Conservation (phyloP, 768 basidiomycete species). For the Kwoniella heveanensis region DNA sequence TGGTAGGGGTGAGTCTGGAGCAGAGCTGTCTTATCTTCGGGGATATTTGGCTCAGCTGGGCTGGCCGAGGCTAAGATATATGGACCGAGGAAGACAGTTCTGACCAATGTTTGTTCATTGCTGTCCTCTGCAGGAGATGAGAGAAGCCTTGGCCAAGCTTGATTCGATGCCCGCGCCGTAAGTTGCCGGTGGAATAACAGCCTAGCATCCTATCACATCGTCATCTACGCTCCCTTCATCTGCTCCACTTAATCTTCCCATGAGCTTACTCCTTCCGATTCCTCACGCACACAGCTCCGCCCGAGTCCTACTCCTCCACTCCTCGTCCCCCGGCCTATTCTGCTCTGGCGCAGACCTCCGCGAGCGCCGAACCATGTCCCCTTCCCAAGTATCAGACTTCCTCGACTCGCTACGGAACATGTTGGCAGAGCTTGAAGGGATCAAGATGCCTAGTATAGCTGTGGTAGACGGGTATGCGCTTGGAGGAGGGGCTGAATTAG, state of each 20-base stretch:
- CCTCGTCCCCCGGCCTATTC: constrained; percentile 74
- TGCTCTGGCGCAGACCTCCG: constrained; percentile 89
- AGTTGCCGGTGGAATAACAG: background rate
- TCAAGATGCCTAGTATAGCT: constrained; percentile 80
- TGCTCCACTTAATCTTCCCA: too few relatives aligned
- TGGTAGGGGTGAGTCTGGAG: constrained; percentile 64
- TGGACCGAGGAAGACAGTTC: too few relatives aligned
- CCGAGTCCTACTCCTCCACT: constrained; percentile 80
- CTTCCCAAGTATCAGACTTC: constrained; percentile 72
- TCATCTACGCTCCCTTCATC: too few relatives aligned
- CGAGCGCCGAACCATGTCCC: constrained; percentile 81
- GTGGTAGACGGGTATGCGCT: constrained; percentile 92
- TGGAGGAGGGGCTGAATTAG: constrained; percentile 87
- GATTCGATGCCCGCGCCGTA: constrained; percentile 57
- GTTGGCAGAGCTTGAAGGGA: constrained; percentile 71
- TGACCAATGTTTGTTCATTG: constrained; percentile 15
- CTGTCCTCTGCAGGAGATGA: constrained; percentile 65
- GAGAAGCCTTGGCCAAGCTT: constrained; percentile 67
- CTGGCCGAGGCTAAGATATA: too few relatives aligned
- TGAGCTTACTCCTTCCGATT: too few relatives aligned
- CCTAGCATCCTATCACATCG: too few relatives aligned
- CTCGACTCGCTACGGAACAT: constrained; percentile 72
- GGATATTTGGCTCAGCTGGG: too few relatives aligned
- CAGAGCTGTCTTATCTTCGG: too few relatives aligned
- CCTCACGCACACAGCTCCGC: constrained; percentile 62